Conservation (phyloP, 768 basidiomycete genomes). For the Cystofilobasidium ferigula region DNA sequence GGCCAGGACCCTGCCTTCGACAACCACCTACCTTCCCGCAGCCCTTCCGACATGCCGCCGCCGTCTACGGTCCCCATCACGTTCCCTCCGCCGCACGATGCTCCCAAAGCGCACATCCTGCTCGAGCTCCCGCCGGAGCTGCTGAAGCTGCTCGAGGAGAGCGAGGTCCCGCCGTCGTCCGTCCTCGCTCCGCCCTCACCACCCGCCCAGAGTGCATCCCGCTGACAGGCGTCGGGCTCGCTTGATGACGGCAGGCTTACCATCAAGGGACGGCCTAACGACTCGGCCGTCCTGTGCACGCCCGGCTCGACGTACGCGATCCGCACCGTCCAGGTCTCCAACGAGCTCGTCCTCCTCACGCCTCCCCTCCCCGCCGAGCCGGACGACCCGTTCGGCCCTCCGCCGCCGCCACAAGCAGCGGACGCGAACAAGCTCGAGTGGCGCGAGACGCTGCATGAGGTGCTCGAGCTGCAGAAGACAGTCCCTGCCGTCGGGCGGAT, state of each 20-base stretch:
- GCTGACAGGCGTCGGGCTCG: too few relatives aligned
- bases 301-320: slow-evolving; percentile 64
- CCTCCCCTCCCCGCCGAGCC: slow-evolving; percentile 6
- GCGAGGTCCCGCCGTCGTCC: slow-evolving; percentile 29
- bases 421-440: slow-evolving; percentile 52
- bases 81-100: neutral
- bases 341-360: slow-evolving; percentile 62
- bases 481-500: slow-evolving; percentile 67
- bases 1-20: neutral
- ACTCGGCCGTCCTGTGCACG: slow-evolving; percentile 87
- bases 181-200: slow-evolving; percentile 12
- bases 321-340: slow-evolving; percentile 78
- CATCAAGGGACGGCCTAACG: slow-evolving; percentile 68
- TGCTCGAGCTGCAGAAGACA: slow-evolving; percentile 68
- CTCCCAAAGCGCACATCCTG: slow-evolving; percentile 24
- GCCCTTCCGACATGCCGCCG: neutral
- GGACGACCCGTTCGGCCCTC: slow-evolving; percentile 6
- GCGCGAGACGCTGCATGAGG: slow-evolving; percentile 66
- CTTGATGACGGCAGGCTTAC: too few relatives aligned
- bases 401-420: slow-evolving; percentile 29
- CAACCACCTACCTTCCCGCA: neutral
- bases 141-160: slow-evolving; percentile 33
- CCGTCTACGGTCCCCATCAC: slow-evolving; percentile 5
- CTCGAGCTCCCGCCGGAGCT: slow-evolving; percentile 37
- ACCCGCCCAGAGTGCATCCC: neutral